These are phyloP conservation scores for Sanghuangporus sanghuang DNA, from an alignment of 1,284 basidiomycete genomes.

Conservation along the genomic window DNA sequence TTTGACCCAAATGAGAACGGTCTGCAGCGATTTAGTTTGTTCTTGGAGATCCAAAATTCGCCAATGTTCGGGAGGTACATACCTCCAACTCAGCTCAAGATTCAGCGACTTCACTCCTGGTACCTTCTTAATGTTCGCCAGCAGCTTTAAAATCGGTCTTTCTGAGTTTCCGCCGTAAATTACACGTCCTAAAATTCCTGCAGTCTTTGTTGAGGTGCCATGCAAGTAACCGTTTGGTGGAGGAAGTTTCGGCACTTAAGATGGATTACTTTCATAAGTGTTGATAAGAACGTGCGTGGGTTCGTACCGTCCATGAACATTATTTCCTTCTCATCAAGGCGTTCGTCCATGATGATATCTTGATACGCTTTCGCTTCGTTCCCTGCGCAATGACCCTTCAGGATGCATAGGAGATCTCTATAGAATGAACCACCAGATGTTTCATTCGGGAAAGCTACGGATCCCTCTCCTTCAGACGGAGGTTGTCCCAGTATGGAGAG, in stretches of 20 bases:
- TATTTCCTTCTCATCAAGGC: conserved; percentile 44
- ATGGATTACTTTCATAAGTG: neutral
- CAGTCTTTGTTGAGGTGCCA: neutral
- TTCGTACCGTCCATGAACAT: conserved; percentile 48
- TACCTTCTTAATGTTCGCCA: conserved; percentile 42
- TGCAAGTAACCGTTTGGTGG: conserved; percentile 24
- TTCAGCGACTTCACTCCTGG: conserved; percentile 55
- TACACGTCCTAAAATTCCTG: neutral
- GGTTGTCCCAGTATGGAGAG: conserved; percentile 37
- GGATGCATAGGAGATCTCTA: conserved; percentile 22
- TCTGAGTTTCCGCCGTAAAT: neutral
- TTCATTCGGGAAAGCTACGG: conserved; percentile 21
- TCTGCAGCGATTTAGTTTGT: conserved; percentile 22
- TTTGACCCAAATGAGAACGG: conserved; percentile 42
- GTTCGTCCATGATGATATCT: conserved; percentile 45
- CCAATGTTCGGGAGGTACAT: conserved; percentile 19
- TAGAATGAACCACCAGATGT: conserved; percentile 8
- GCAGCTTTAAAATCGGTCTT: neutral
- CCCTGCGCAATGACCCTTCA: conserved; percentile 24
- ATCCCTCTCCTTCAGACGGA: conserved; percentile 23
- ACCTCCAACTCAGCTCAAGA: conserved; percentile 68
- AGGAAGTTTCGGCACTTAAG: conserved; percentile 24
- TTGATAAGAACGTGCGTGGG: neutral
- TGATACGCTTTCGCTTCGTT: conserved; percentile 26
- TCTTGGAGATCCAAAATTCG: neutral